Conservation (phyloP, 805 yeast genomes). For the Cyberlindnera veronae region DNA sequence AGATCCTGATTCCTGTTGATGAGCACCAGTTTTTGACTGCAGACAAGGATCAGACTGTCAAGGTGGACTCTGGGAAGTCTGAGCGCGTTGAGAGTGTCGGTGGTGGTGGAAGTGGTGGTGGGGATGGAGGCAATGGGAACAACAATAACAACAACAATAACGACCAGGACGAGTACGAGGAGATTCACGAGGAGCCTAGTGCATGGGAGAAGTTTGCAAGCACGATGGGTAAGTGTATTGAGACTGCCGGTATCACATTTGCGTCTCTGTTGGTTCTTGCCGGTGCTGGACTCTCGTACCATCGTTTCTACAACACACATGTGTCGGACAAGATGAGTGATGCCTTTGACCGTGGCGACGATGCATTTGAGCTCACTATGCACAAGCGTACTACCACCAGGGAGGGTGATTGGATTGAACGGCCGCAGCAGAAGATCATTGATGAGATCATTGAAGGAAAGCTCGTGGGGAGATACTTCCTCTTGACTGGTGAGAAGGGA, state of each 20-base stretch:
- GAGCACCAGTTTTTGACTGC: conserved; percentile 19
- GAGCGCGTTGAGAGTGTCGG: not conserved
- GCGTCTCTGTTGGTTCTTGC: conserved; percentile 68
- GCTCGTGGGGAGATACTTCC: conserved; percentile 63
- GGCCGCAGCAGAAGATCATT: conserved; percentile 62
- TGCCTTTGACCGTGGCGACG: conserved; percentile 68
- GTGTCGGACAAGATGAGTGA: conserved; percentile 60
- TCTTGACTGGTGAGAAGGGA: conserved; percentile 80
- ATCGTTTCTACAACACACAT: conserved; percentile 52
- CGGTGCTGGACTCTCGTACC: conserved; percentile 69
- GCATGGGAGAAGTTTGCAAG: conserved; percentile 17
- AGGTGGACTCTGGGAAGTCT: not conserved
- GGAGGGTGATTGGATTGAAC: conserved; percentile 58
- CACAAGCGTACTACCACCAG: conserved; percentile 39
- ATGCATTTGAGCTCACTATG: conserved; percentile 56
- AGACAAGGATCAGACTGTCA: conserved; percentile 2
- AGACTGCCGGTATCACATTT: conserved; percentile 69
- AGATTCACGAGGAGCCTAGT: conserved; percentile 13
- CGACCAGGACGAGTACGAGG: conserved; percentile 12
- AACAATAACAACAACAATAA: conserved; percentile 9
- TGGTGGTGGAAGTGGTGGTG: conserved; percentile 3
- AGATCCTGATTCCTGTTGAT: conserved; percentile 21
- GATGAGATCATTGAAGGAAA: conserved; percentile 66
- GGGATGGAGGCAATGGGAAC: conserved; percentile 3
- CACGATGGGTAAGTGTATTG: conserved; percentile 43